Conservation (phyloP, 1,139 yeast species). For the Candida anutae region DNA sequence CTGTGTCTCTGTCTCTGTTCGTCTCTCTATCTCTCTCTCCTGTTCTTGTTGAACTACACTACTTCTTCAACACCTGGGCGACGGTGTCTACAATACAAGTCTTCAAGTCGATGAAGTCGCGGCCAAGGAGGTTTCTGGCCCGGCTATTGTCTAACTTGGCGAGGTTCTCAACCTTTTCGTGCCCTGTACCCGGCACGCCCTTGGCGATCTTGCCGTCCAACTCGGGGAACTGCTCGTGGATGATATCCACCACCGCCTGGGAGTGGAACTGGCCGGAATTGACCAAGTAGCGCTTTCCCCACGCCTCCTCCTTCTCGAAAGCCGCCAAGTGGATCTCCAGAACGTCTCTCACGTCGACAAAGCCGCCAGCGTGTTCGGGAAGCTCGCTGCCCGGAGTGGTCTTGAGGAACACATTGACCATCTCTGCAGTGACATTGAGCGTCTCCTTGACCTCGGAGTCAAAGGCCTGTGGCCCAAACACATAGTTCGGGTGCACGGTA, state of each 20-base stretch:
- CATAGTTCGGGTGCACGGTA: constrained; percentile 12
- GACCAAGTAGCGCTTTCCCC: constrained; percentile 33
- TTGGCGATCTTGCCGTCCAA: constrained; percentile 12
- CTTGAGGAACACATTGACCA: constrained; percentile 15
- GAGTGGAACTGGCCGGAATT: constrained; percentile 23
- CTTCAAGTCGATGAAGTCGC: constrained; percentile 10
- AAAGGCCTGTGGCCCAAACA: constrained; percentile 22
- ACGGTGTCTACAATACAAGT: constrained; percentile 11
- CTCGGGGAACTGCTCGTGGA: constrained; percentile 11
- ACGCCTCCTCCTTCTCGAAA: constrained; percentile 19
- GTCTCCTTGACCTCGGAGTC: constrained; percentile 11
- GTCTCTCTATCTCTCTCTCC: no score
- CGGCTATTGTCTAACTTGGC: constrained; percentile 9
- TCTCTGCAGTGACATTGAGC: constrained; percentile 25
- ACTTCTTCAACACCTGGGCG: constrained; percentile 7
- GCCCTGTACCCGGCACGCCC: constrained; percentile 16
- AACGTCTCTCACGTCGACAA: constrained; percentile 9
- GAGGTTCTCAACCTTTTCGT: constrained; percentile 9
- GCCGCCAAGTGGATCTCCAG: constrained; percentile 10
- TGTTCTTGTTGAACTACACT: no score
- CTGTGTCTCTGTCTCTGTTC: no score
- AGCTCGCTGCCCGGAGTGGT: constrained; percentile 7
- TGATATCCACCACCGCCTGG: constrained; percentile 29
- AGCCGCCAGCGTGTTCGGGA: constrained; percentile 5
- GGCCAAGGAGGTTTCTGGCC: constrained; percentile 12